Evolutionary conservation across 306 rosid genomes (phyloP), one percentile per base, ranked within the genome.

Genomic region (Abrus pulchellus): DNA sequence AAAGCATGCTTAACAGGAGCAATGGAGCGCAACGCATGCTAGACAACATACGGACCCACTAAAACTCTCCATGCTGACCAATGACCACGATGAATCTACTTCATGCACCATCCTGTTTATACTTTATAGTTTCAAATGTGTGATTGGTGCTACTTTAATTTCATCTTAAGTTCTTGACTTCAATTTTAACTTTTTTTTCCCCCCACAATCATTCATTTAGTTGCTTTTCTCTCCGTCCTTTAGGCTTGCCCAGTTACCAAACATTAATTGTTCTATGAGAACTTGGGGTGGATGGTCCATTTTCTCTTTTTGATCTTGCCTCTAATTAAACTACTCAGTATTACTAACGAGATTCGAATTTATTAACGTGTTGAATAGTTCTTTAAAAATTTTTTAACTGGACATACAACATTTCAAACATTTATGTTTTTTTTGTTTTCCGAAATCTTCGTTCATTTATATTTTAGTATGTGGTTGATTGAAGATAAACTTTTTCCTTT

Each of bases 31-130:
- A 82, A 74, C 90, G 97, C 97, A 90, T 90, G 98, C 97, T 87
- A 89, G 97, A 91, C 97, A 91, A 75, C 75, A 81, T 83, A 63
- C 43, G 90, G 98, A 84, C 91, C 98, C 98, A 94, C 97, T 76
- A 68, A 76, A 82, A 55, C 77, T 74, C 47, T 50, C 85, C 87
- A 84, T 84, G 89, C 83, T 85, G 68, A 80, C 79, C 79, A 78
- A 74, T 54, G 52, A 83, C 71, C 53, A 70, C 78, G 28, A 56
- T 82, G 60, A 64, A 81, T 74, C 76, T 63, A 70, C 48, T 86
- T 68, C 79, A 80, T 80, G 36, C 73, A 79, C 77, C 78, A 33
- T 50, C 38, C 27, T 45, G 20, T 68, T 62, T 66, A 11, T 67
- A 55, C 59, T 60, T 74, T 68, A 7, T 53, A 38, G 49, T 54